Percentiles rank a stretch among this genome's conserved stretches.
Conservation (phyloP, 345 rosid genomes). For the Euphorbia pulcherrima region DNA sequence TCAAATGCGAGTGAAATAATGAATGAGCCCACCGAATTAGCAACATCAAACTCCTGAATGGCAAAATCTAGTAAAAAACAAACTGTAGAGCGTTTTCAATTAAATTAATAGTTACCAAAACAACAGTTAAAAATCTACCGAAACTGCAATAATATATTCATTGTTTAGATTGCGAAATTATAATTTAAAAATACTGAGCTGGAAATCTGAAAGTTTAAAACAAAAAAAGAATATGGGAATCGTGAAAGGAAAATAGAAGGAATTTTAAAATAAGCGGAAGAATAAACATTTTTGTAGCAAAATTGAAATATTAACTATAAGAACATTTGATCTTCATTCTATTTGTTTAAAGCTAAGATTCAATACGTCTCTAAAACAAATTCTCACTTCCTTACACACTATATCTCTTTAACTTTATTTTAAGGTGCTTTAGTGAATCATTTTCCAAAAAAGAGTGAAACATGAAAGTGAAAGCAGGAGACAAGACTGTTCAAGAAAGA, state of each 20-base stretch:
- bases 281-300: too few species aligned
- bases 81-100: neutral
- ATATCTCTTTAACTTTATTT: too few species aligned
- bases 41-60: constrained; percentile 18
- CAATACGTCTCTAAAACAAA: too few species aligned
- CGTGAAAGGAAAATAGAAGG: too few species aligned
- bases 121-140: neutral
- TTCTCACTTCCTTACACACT: too few species aligned
- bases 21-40: constrained; percentile 1
- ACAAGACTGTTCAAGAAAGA: neutral
- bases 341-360: too few species aligned
- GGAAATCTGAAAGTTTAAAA: neutral
- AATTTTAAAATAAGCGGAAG: too few species aligned
- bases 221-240: neutral
- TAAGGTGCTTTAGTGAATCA: too few species aligned
- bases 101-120: neutral
- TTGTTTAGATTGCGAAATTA: neutral
- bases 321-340: too few species aligned
- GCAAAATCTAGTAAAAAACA: neutral
- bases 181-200: neutral
- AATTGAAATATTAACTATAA: too few species aligned
- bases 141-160: neutral
- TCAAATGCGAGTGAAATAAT: neutral
- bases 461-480: neutral
- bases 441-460: neutral